Percentiles rank a stretch among this genome's conserved stretches.
phyloP scores from a whole-genome alignment of 305 asterid genomes.

The Striga hermonthica region DNA sequence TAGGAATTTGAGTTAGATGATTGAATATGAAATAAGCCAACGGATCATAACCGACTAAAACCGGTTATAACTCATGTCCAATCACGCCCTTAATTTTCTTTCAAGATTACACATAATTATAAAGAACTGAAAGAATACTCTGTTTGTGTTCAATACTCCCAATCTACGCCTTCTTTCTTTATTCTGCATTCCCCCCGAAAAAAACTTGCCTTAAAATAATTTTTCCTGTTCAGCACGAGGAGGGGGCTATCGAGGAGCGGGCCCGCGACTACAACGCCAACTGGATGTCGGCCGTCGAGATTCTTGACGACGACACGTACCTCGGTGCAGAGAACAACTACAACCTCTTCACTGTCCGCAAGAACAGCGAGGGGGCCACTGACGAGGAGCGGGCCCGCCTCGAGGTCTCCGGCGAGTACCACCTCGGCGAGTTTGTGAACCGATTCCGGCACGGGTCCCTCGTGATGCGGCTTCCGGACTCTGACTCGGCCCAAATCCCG shows the following conservation, averaged over 20 bases:
- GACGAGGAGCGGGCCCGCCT: constrained; percentile 97
- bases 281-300: constrained; percentile 99
- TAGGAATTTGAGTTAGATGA: too few species aligned
- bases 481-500: constrained; percentile 85
- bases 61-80: too few species aligned
- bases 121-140: background rate
- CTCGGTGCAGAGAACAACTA: constrained; percentile 89
- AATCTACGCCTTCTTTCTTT: background rate
- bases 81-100: too few species aligned
- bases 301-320: constrained; percentile 86
- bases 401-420: constrained; percentile 96
- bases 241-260: constrained; percentile 97
- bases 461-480: constrained; percentile 92
- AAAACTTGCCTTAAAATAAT: constrained; percentile 9
- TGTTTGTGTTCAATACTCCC: background rate
- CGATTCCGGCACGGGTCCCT: constrained; percentile 86
- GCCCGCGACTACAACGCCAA: constrained; percentile 97
- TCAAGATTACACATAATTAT: too few species aligned
- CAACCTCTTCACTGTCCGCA: constrained; percentile 85
- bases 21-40: too few species aligned
- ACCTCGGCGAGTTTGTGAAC: constrained; percentile 81
- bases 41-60: too few species aligned
- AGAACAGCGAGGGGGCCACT: constrained; percentile 92
- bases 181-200: background rate
- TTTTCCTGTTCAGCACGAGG: constrained; percentile 66